Base-by-base conservation (phyloP, 176 grass and related monocot species). In the Secale cereale region DNA sequence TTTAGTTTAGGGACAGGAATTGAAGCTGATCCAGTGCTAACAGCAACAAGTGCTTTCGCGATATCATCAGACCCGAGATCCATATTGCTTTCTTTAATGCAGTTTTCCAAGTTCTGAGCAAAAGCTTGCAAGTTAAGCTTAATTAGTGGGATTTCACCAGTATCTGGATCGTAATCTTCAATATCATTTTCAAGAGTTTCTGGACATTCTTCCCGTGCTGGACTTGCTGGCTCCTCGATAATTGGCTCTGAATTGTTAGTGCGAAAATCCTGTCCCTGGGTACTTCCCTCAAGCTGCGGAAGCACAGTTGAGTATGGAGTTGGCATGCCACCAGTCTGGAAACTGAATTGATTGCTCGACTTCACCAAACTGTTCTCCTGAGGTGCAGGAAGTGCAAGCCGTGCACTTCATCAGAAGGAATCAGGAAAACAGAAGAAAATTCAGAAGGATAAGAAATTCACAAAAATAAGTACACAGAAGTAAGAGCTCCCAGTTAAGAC, bases 181-280 rank as follows among this genome's bases (percentile, higher is more conserved):
- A 98, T 94, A 70, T 93, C 83, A 8, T 85, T 89, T 80, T 82
- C 83, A 82, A 61, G 76, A 35, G 66, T 85, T 48, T 83, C 86
- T 81, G 39, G 46, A 46, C 27, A 60, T 78, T 90, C 85, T 35
- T 86, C 85, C 79, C 85, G 82, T 80, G 26, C 85, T 90, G 95
- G 95, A 85, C 89, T 98, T 82, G 73, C 60, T 72, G 95, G 95
- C 48, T 98, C 95, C 83, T 98, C 95, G 62, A 98, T 90, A 86
- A 98, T 95, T 56, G 95, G 95, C 60, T 95, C 85, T n/a, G 41
- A 80, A 70, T 85, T 95, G 46, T 86, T 88, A 30, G n/a, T 54
- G 52, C 28, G 9, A 86, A 81, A 48, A 65, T 83, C 63, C 20
- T 46, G 75, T 77, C 57, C 29, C 78, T 90, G 70, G 59, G n/a